Evolutionary conservation across 2,329 filamentous ascomycete genomes (phyloP).

Genomic region (Chaetomiaceae sp.): DNA sequence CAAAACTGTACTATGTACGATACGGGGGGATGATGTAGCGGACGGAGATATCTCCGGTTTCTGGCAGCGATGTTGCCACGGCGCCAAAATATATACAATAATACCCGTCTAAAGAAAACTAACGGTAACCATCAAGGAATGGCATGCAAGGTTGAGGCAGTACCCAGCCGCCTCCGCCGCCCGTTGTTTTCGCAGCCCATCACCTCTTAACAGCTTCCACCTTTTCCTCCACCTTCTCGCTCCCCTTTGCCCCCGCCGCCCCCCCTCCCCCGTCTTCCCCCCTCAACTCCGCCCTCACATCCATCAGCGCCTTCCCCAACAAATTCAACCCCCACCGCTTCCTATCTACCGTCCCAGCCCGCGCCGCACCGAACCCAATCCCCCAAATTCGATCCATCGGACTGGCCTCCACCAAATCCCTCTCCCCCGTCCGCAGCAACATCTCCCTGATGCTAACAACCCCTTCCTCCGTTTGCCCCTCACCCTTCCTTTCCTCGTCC

Average conservation of each 20-base stretch:
- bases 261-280: conserved; percentile 29
- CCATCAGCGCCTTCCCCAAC: conserved; percentile 55
- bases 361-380: conserved; percentile 49
- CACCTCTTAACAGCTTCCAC: too few relatives aligned
- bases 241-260: not conserved
- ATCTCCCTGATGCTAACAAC: conserved; percentile 36
- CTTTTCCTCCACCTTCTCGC: too few relatives aligned
- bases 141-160: too few relatives aligned
- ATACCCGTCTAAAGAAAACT: too few relatives aligned
- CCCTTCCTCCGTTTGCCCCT: not conserved
- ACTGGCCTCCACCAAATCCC: conserved; percentile 57
- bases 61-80: too few relatives aligned
- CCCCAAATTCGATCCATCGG: conserved; percentile 61
- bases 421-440: conserved; percentile 52
- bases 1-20: conserved; percentile 5
- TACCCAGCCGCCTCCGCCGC: too few relatives aligned
- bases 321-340: conserved; percentile 57
- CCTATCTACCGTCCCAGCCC: conserved; percentile 41
- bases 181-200: too few relatives aligned
- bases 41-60: too few relatives aligned
- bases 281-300: conserved; percentile 47
- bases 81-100: too few relatives aligned
- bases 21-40: too few relatives aligned
- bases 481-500: too few relatives aligned
- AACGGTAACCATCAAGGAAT: too few relatives aligned